These are phyloP conservation scores for Glycyrrhiza uralensis DNA, from an alignment of 306 rosid species.

Conservation along the genomic window DNA sequence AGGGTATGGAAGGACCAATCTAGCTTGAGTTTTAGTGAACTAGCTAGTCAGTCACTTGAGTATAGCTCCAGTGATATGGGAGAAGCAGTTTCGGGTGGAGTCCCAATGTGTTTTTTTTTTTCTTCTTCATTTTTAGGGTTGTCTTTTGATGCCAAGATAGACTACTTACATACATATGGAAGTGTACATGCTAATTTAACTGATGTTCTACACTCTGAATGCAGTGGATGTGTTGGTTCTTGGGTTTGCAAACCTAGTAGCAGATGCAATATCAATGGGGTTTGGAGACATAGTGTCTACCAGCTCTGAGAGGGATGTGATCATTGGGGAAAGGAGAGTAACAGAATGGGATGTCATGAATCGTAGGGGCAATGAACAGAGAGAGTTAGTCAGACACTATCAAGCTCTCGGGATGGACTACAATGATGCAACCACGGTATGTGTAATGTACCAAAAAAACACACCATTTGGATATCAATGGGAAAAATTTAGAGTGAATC, in stretches of 20 bases:
- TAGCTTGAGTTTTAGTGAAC: background rate
- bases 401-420: slow-evolving; percentile 56
- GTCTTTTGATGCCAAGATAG: background rate
- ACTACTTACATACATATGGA: background rate
- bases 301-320: slow-evolving; percentile 45
- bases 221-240: slow-evolving; percentile 55
- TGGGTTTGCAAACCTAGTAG: slow-evolving; percentile 67
- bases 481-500: too few species aligned
- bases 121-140: background rate
- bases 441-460: background rate
- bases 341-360: slow-evolving; percentile 56
- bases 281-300: slow-evolving; percentile 61
- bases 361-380: slow-evolving; percentile 27
- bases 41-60: background rate
- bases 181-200: background rate
- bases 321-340: slow-evolving; percentile 37
- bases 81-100: too few species aligned
- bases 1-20: background rate
- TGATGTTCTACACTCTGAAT: background rate
- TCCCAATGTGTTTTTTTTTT: too few species aligned
- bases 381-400: slow-evolving; percentile 39
- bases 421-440: slow-evolving; percentile 48
- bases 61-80: background rate
- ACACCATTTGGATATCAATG: background rate
- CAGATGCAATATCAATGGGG: slow-evolving; percentile 77